Evolutionary conservation across 176 grass and related monocot genomes (phyloP), one percentile per base, ranked within the genome.

Genomic region (Raddia distichophylla): DNA sequence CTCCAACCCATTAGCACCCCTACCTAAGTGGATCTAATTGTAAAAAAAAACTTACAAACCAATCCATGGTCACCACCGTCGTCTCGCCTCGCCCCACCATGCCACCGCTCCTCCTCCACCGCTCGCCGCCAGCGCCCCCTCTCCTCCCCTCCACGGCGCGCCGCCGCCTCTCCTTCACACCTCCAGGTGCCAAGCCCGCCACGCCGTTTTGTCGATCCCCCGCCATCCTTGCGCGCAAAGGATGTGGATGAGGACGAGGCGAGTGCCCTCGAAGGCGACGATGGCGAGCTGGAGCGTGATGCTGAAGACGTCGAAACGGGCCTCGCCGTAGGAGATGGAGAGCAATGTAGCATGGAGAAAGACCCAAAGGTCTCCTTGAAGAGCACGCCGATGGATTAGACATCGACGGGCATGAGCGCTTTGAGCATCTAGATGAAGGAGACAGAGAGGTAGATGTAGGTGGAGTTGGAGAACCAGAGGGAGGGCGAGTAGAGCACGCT

Each of bases 341-440:
- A 97, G 91, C 94, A 97, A 73, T 97, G 94, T 79, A 93, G 88
- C 91, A 97, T 94, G 83, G 94, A 16, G 59, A 84, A 47, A n/a
- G 76, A 86, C 75, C 64, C 74, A 83, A 94, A 98, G 13, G 49
- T 75, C 84, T 98, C 95, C 84, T 98, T 98, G 60, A 94, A 91
- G 19, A 93, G 71, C 1, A 98, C 74, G 0, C 95, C 95, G 71
- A 98, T 93, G 48, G 95, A 98, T 86, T 98, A 98, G 6, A 98
- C 92, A 44, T 90, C 92, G 22, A 98, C 92, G 6, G 95, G 95
- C 95, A 98, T 98, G 75, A 98, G 92, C 32, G 92, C 95, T 88
- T 98, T 98, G 84, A 98, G 92, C 95, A 98, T 98, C 86, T 98
- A 92, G 86, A 98, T 98, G 86, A 98, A 98, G 71, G 92, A 94